Evolutionary conservation across 345 rosid genomes (phyloP).

Genomic region (Salix purpurea): DNA sequence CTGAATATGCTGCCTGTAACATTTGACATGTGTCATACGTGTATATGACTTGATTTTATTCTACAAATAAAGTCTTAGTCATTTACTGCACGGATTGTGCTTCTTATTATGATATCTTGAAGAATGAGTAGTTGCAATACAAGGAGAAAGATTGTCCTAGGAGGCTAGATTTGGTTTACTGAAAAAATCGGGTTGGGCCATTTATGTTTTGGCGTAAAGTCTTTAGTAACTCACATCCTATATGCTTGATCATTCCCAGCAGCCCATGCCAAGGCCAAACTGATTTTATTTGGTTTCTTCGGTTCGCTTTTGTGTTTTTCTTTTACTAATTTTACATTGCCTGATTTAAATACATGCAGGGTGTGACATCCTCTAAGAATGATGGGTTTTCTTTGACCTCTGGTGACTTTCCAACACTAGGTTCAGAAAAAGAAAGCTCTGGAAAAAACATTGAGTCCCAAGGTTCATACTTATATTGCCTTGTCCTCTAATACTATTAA

Average conservation of each 20-base stretch:
- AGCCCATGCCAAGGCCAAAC: background rate
- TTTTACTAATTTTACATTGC: constrained; percentile 11
- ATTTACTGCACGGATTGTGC: background rate
- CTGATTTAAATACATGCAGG: constrained; percentile 45
- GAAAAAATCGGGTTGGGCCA: background rate
- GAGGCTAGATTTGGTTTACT: constrained; percentile 1
- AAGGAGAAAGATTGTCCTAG: background rate
- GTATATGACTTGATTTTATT: background rate
- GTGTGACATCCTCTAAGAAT: constrained; percentile 50
- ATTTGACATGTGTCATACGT: background rate
- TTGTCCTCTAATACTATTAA: constrained; percentile 5
- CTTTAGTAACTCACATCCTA: background rate
- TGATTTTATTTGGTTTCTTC: background rate
- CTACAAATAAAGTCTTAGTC: background rate
- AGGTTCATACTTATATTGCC: constrained; percentile 41
- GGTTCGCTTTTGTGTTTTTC: background rate
- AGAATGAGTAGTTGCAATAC: background rate
- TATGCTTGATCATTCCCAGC: background rate
- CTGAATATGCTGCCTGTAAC: background rate
- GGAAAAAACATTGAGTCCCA: constrained; percentile 50
- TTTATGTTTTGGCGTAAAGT: background rate
- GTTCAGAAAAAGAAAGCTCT: constrained; percentile 67
- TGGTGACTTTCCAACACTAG: constrained; percentile 95
- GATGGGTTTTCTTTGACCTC: constrained; percentile 81
- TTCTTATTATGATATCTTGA: background rate